Percentiles rank a stretch among this genome's conserved stretches.
Evolutionary conservation across 192 early-diverging fungal genomes (phyloP).

Genomic region (Backusella westeae): DNA sequence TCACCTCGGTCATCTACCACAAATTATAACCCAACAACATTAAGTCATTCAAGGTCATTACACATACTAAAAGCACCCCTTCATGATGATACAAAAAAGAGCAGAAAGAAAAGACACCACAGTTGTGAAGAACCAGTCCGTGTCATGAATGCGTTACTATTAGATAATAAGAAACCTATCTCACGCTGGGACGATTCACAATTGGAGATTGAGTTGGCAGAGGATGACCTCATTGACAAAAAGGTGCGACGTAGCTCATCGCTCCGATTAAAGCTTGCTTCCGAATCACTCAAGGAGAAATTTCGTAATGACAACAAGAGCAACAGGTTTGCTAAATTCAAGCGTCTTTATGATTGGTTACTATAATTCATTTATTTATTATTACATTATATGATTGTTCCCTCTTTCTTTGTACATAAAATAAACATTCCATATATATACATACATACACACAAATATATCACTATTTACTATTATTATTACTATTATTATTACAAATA

Average conservation of each 20-base stretch:
- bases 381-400: background rate
- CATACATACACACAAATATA: background rate
- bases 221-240: conserved; percentile 20
- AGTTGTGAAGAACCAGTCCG: conserved; percentile 3
- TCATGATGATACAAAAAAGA: background rate
- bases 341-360: conserved; percentile 7
- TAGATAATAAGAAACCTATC: conserved; percentile 5
- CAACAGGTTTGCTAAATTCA: background rate
- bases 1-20: conserved; percentile 5
- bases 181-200: conserved; percentile 14
- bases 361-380: conserved; percentile 1
- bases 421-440: background rate
- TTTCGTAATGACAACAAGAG: conserved; percentile 1
- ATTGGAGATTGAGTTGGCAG: conserved; percentile 15
- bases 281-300: background rate
- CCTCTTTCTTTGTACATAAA: background rate
- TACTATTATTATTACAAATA: background rate
- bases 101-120: background rate
- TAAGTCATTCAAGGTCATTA: conserved; percentile 9
- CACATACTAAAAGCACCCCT: background rate
- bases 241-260: conserved; percentile 16
- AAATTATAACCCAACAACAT: background rate
- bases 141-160: background rate
- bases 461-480: too few relatives aligned
- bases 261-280: conserved; percentile 12